These are phyloP conservation scores for Trichosanthes truncata DNA, from an alignment of 306 rosid genomes.

Conservation along the genomic window DNA sequence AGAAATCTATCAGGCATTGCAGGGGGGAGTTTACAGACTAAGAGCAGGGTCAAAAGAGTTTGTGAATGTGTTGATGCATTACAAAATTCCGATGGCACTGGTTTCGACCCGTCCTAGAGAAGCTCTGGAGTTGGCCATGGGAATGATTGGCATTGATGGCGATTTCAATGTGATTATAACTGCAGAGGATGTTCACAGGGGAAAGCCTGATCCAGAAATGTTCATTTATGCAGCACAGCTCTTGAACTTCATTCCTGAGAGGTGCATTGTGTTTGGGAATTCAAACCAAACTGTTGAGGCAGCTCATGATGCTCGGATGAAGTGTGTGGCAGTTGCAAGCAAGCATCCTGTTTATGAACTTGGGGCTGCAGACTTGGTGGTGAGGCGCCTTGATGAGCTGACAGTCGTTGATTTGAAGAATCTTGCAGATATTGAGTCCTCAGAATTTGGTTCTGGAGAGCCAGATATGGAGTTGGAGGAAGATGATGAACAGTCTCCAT, in stretches of 20 bases:
- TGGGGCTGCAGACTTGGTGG: constrained; percentile 86
- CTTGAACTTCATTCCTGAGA: constrained; percentile 74
- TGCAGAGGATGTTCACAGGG: constrained; percentile 91
- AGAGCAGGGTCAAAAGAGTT: constrained; percentile 78
- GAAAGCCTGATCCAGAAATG: constrained; percentile 98
- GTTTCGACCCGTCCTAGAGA: constrained; percentile 83
- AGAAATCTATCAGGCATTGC: constrained; percentile 74
- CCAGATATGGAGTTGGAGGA: constrained; percentile 72
- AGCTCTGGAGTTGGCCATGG: constrained; percentile 60
- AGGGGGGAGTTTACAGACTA: constrained; percentile 67
- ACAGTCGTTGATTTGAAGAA: constrained; percentile 88
- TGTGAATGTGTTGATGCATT: constrained; percentile 74
- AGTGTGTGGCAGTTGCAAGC: constrained; percentile 97
- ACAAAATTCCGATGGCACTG: constrained; percentile 88
- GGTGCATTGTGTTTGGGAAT: constrained; percentile 95
- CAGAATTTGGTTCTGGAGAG: constrained; percentile 61
- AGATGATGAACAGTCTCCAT: constrained; percentile 28
- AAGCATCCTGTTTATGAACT: constrained; percentile 95
- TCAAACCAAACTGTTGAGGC: constrained; percentile 94
- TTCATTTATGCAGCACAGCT: constrained; percentile 81
- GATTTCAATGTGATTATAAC: constrained; percentile 68
- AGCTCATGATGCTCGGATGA: constrained; percentile 88
- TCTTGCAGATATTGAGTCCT: constrained; percentile 59
- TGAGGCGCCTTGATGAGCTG: constrained; percentile 70
- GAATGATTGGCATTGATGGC: constrained; percentile 57